Conservation (phyloP, 768 basidiomycete species). For the Termitomyces sp. region DNA sequence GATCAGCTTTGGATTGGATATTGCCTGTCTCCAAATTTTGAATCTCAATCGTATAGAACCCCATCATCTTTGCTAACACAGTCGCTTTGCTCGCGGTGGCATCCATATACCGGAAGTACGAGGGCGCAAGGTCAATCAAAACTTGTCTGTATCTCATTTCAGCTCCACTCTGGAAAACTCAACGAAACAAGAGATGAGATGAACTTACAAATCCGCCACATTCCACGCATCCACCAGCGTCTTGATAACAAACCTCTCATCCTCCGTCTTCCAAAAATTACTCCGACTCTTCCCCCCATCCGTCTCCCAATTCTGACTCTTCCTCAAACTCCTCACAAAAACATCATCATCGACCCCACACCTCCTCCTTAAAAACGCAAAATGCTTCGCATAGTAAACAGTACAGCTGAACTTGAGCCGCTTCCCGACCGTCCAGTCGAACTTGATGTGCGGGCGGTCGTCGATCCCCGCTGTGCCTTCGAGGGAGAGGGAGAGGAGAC, state of each 20-base stretch:
- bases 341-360: constrained; percentile 68
- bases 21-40: constrained; percentile 68
- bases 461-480: constrained; percentile 47
- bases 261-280: constrained; percentile 80
- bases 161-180: no score
- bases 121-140: constrained; percentile 71
- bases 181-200: neutral
- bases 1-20: constrained; percentile 66
- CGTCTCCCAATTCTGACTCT: constrained; percentile 67
- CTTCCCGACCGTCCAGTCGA: constrained; percentile 77
- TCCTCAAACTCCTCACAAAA: constrained; percentile 59
- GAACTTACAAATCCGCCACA: constrained; percentile 73
- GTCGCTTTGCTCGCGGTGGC: constrained; percentile 64
- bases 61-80: constrained; percentile 74
- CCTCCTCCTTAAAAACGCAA: constrained; percentile 61
- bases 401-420: constrained; percentile 77
- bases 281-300: constrained; percentile 80
- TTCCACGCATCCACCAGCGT: constrained; percentile 86
- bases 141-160: constrained; percentile 55
- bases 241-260: constrained; percentile 82
- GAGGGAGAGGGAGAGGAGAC: constrained; percentile 45
- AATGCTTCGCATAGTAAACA: constrained; percentile 81
- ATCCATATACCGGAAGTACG: constrained; percentile 80
- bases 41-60: constrained; percentile 79
- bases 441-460: constrained; percentile 79